These are phyloP conservation scores for Backusella parvicylindrica DNA, from an alignment of 192 early-diverging fungal genomes.

Conservation along the genomic window DNA sequence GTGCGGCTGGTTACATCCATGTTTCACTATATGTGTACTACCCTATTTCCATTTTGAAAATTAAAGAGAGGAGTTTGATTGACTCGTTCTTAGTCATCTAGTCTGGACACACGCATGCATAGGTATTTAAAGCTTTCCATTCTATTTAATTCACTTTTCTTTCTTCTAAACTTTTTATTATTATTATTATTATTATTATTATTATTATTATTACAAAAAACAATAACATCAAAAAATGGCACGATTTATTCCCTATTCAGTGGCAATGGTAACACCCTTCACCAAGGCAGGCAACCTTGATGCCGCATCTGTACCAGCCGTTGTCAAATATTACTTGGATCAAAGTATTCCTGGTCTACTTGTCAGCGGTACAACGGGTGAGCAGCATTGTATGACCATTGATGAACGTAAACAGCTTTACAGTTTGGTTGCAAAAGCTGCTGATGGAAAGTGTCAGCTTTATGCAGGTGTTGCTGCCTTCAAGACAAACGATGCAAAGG, in stretches of 20 bases:
- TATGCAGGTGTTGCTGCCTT: conserved; percentile 28
- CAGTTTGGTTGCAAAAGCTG: neutral
- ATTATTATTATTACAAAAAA: no score
- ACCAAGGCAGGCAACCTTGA: conserved; percentile 10
- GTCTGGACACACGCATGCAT: neutral
- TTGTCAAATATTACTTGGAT: conserved; percentile 15
- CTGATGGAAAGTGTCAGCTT: neutral
- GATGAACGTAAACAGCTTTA: conserved; percentile 17
- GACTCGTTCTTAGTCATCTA: neutral
- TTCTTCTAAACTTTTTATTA: neutral
- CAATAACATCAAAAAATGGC: neutral
- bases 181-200: neutral
- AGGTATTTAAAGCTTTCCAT: neutral
- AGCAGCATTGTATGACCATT: conserved; percentile 23
- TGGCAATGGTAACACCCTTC: conserved; percentile 25
- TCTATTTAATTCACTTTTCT: neutral
- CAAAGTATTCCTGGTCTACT: conserved; percentile 12
- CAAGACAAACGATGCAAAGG: conserved; percentile 17
- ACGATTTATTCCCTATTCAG: conserved; percentile 16
- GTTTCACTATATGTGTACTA: no score
- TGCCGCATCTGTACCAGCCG: conserved; percentile 1
- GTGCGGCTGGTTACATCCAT: no score
- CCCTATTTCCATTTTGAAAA: no score
- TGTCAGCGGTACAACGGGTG: conserved; percentile 20
- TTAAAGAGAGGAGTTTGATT: neutral